Base-by-base conservation (phyloP, 2,329 filamentous ascomycete species). In the Akanthomyces uredinophilus region DNA sequence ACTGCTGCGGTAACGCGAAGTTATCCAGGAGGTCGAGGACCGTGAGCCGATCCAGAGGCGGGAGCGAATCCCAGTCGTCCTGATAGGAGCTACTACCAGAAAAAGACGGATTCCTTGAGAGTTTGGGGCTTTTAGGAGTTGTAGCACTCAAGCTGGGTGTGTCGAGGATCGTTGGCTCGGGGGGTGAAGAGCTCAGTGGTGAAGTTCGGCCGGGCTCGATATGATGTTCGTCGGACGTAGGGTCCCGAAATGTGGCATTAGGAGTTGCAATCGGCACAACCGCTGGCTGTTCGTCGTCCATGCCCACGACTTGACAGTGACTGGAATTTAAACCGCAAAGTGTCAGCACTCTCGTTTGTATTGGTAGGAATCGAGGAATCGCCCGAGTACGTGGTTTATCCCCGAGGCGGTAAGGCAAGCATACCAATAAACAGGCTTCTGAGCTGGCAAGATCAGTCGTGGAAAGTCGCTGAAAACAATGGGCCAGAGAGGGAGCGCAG, bases 1-100 rank as follows among this genome's bases (percentile, higher is more conserved):
- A 83, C 68, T 94, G 90, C 70, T 96, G 90, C 1, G 92, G 89
- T 37, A 99, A 81, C 6, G 93, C 91, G 66, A 99, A 87, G 73
- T 97, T 98, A 76, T 97, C 94, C 67, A 99, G 84, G 54, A 99
- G 83, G 72, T 99, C 95, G 69, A 99, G 92, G 63, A 98, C 86
- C 44, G 90, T 93, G 60, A 99, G 81, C 57, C 92, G 90, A 73
- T 99, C 95, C 27, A 97, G 80, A 0, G 94, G 93, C 11, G 93
- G 91, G 65, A 96, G 90, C 24, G 86, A 81, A 65, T 96, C 92
- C 84, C 91, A 95, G 72, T 94, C 92, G 68, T 95, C 91, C 62
- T 95, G 90, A 70, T 92, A 92, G n/a, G 87, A 88, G 73, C 88
- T 92, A 74, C 87, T 92, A 54, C 86, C 87, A n/a, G 91, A 92